Percentiles rank a stretch among this genome's conserved stretches.
These are phyloP conservation scores for Thelonectria discophora DNA, from an alignment of 2,329 filamentous ascomycete species.

Conservation along the genomic window DNA sequence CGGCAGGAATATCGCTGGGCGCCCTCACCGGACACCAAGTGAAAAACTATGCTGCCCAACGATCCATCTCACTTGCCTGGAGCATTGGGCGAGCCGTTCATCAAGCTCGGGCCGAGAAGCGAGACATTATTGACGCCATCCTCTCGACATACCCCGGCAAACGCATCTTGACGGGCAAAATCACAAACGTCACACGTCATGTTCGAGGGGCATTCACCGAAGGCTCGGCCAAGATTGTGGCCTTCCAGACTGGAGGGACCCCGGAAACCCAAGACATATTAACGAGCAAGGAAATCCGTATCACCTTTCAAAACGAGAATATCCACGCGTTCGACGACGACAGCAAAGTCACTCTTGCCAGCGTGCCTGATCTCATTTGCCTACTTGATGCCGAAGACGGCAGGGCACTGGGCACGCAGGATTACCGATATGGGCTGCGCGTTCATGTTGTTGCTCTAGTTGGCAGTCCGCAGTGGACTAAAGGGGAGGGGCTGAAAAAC, in stretches of 20 bases:
- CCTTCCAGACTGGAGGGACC: neutral
- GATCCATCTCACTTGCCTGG: constrained; percentile 13
- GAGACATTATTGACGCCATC: constrained; percentile 7
- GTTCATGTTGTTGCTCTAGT: constrained; percentile 21
- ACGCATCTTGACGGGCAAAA: constrained; percentile 14
- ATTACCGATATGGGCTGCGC: constrained; percentile 26
- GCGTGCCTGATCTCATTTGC: constrained; percentile 28
- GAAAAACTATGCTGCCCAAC: neutral
- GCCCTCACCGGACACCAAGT: constrained; percentile 6
- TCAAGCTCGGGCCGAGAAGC: neutral
- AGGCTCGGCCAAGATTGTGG: constrained; percentile 8
- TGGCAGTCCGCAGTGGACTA: constrained; percentile 24
- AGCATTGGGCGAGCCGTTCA: constrained; percentile 1
- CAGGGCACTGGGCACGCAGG: constrained; percentile 23
- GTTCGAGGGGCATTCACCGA: constrained; percentile 10
- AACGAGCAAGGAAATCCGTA: neutral
- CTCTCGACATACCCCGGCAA: constrained; percentile 5
- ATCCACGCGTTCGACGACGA: constrained; percentile 5
- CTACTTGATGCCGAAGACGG: constrained; percentile 20
- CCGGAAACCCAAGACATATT: neutral
- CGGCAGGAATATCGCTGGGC: constrained; percentile 9
- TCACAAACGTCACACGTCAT: constrained; percentile 7
- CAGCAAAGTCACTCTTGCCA: constrained; percentile 1
- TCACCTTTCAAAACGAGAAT: constrained; percentile 19
- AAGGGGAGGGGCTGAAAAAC: constrained; percentile 14